phyloP scores from a whole-genome alignment of 2,329 filamentous ascomycete genomes.

The Venturia carpophila region DNA sequence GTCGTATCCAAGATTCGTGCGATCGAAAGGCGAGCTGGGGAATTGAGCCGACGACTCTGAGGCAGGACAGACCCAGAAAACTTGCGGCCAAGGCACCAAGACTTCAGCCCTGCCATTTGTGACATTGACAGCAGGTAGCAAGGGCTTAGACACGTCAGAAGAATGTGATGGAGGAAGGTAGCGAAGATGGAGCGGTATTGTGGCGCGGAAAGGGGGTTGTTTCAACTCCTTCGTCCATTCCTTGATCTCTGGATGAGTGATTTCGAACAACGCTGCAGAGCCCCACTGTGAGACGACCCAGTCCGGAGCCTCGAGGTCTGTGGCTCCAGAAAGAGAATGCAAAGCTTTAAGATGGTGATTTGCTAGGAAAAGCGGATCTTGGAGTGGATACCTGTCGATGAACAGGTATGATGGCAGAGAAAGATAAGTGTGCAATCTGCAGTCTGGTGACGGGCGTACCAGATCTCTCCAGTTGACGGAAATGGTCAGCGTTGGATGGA shows the following conservation, averaged over 20 bases:
- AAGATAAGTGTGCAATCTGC: slow-evolving; percentile 69
- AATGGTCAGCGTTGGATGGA: slow-evolving; percentile 75
- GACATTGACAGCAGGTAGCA: slow-evolving; percentile 29
- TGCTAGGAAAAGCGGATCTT: slow-evolving; percentile 64
- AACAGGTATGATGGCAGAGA: slow-evolving; percentile 78
- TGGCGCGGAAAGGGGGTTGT: slow-evolving; percentile 48
- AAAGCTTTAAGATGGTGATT: slow-evolving; percentile 70
- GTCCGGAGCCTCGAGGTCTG: slow-evolving; percentile 84
- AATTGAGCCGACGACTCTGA: slow-evolving; percentile 56
- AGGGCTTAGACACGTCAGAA: slow-evolving; percentile 35
- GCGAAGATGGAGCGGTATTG: slow-evolving; percentile 76
- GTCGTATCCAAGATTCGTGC: slow-evolving; percentile 78
- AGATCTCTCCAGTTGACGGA: slow-evolving; percentile 41
- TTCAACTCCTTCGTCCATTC: slow-evolving; percentile 26
- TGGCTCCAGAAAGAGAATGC: slow-evolving; percentile 62
- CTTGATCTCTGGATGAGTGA: slow-evolving; percentile 42
- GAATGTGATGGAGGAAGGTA: slow-evolving; percentile 57
- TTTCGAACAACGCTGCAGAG: slow-evolving; percentile 65
- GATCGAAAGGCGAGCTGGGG: slow-evolving; percentile 74
- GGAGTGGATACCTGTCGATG: slow-evolving; percentile 78
- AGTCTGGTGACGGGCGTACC: slow-evolving; percentile 40
- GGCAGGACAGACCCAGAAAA: slow-evolving; percentile 84
- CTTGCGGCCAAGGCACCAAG: slow-evolving; percentile 67
- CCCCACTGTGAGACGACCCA: slow-evolving; percentile 75
- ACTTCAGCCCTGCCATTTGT: slow-evolving; percentile 31